These are phyloP conservation scores for Verticillium tricorpus DNA, from an alignment of 2,329 filamentous ascomycete genomes.

Conservation along the genomic window DNA sequence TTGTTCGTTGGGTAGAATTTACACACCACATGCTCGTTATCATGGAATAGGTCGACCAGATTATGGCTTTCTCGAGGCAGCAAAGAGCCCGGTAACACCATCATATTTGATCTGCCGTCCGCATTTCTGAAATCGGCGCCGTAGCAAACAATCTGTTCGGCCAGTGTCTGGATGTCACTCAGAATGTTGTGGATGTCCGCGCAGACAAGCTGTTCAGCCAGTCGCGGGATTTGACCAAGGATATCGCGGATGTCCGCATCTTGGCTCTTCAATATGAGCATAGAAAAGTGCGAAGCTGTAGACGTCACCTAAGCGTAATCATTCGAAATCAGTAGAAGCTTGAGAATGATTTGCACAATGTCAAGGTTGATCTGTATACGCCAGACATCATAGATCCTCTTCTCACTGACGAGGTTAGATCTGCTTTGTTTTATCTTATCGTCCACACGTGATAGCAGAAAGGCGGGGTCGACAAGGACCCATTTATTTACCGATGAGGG, in stretches of 20 bases:
- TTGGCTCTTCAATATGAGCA: not conserved
- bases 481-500: not conserved
- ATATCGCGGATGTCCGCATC: not conserved
- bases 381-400: too few species aligned
- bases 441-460: not conserved
- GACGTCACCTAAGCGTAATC: not conserved
- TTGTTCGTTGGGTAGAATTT: too few species aligned
- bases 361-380: too few species aligned
- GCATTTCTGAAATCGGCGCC: not conserved
- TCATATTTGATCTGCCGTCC: not conserved
- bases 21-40: too few species aligned
- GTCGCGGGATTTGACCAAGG: not conserved
- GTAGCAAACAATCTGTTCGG: not conserved
- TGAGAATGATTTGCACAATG: not conserved
- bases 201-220: not conserved
- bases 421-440: too few species aligned
- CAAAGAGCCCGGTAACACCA: too few species aligned
- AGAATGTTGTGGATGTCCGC: not conserved
- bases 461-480: not conserved
- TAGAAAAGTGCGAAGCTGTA: not conserved
- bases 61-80: too few species aligned
- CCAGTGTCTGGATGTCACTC: not conserved
- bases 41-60: too few species aligned
- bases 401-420: too few species aligned
- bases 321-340: not conserved